A percentile compares a stretch with the other conserved stretches of the same genome.
phyloP scores from a whole-genome alignment of 148 eudicot genomes.

The Rhododendron williamsianum region DNA sequence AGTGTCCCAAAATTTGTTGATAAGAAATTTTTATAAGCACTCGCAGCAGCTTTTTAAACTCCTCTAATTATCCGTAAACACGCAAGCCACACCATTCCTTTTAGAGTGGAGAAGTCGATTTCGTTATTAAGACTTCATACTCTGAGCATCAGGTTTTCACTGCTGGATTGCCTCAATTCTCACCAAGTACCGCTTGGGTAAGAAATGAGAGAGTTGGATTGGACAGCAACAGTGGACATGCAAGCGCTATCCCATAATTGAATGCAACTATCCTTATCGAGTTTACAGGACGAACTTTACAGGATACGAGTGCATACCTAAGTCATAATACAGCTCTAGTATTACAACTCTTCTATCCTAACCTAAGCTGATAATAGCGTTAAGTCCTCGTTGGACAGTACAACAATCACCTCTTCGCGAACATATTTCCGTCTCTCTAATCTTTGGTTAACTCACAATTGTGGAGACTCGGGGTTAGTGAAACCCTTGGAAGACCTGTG shows the following conservation, averaged over 20 bases:
- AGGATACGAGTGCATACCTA: not conserved
- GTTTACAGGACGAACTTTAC: not conserved
- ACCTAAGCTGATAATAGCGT: not conserved
- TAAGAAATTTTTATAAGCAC: too few species aligned
- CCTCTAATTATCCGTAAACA: not conserved
- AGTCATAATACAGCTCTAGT: not conserved
- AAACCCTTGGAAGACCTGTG: not conserved
- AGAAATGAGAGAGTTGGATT: not conserved
- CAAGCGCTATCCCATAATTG: not conserved
- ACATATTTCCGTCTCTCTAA: not conserved
- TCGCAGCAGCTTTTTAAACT: too few species aligned
- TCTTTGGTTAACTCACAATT: not conserved
- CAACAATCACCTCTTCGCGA: not conserved
- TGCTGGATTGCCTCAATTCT: not conserved
- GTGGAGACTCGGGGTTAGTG: not conserved
- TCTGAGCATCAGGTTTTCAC: not conserved
- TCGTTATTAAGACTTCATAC: not conserved
- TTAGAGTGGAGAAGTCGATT: not conserved
- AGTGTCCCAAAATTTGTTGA: too few species aligned
- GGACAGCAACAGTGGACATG: not conserved
- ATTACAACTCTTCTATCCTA: not conserved
- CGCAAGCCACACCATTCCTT: not conserved
- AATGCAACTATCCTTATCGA: too few species aligned
- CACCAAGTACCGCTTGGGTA: not conserved
- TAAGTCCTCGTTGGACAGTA: not conserved